Percentiles rank a stretch among this genome's conserved stretches.
These are phyloP conservation scores for Austroboletus olivaceoglutinosus DNA, from an alignment of 1,284 basidiomycete species.

Conservation along the genomic window DNA sequence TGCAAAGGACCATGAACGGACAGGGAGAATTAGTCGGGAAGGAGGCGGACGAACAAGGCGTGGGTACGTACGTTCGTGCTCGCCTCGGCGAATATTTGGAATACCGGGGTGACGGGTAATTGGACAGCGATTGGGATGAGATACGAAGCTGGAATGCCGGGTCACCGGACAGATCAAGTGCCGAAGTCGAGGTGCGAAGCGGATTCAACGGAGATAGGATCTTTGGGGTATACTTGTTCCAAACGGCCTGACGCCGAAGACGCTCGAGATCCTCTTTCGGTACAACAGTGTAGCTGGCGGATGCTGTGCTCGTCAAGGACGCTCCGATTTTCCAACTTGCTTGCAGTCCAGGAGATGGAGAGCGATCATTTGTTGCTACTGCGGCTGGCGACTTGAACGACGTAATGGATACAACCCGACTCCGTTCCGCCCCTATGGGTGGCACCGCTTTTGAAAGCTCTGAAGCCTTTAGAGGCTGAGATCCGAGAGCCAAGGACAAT, in stretches of 20 bases:
- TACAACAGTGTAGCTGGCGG: not conserved
- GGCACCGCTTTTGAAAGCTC: conserved; percentile 22
- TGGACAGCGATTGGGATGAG: conserved; percentile 16
- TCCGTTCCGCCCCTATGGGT: conserved; percentile 34
- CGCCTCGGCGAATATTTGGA: conserved; percentile 13
- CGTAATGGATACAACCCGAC: conserved; percentile 17
- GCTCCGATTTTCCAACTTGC: conserved; percentile 5
- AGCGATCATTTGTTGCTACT: too few species aligned
- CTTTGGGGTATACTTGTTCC: conserved; percentile 29
- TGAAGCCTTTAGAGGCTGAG: conserved; percentile 24
- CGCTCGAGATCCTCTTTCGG: conserved; percentile 25
- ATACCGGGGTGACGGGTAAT: conserved; percentile 24
- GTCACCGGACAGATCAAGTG: conserved; percentile 15
- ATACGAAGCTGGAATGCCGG: conserved; percentile 19
- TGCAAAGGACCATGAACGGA: conserved; percentile 1
- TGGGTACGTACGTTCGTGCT: conserved; percentile 26
- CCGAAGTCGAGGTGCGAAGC: conserved; percentile 19
- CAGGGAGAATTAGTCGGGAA: too few species aligned
- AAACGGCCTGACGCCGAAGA: conserved; percentile 22
- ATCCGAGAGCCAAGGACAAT: conserved; percentile 26
- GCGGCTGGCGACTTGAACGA: conserved; percentile 3
- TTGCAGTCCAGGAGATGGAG: conserved; percentile 1
- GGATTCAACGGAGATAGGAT: conserved; percentile 33
- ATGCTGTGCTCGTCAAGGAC: not conserved
- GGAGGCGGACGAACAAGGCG: too few species aligned